These are phyloP conservation scores for Chytriomyces hyalinus DNA, from an alignment of 192 early-diverging fungal genomes.

Conservation along the genomic window DNA sequence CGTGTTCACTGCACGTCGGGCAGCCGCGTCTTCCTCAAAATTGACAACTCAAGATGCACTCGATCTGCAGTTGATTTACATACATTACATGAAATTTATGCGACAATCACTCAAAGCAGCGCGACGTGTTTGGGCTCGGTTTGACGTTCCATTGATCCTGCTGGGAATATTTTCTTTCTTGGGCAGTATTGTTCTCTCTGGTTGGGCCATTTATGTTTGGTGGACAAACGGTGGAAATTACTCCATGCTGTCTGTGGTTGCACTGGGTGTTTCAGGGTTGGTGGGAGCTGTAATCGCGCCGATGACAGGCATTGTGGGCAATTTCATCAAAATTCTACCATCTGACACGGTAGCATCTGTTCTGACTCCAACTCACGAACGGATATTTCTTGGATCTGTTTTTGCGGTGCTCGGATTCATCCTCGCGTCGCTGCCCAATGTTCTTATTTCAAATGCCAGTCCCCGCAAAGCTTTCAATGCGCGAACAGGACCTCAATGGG, in stretches of 20 bases:
- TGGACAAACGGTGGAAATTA: slow-evolving; percentile 18
- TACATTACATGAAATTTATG: slow-evolving; percentile 60
- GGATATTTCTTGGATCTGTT: slow-evolving; percentile 34
- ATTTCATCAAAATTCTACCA: slow-evolving; percentile 6
- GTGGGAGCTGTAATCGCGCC: slow-evolving; percentile 20
- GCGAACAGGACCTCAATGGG: background rate
- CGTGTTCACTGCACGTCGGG: background rate
- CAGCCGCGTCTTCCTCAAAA: background rate
- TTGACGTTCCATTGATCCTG: slow-evolving; percentile 79
- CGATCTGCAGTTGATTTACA: slow-evolving; percentile 30
- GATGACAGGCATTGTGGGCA: slow-evolving; percentile 3
- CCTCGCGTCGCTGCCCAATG: background rate
- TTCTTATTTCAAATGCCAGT: background rate
- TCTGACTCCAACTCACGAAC: slow-evolving; percentile 40
- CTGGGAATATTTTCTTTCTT: slow-evolving; percentile 67
- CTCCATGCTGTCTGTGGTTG: slow-evolving; percentile 7
- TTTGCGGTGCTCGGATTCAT: slow-evolving; percentile 26
- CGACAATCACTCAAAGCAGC: slow-evolving; percentile 69
- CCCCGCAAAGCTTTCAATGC: no score
- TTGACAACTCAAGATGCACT: background rate
- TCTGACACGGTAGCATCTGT: slow-evolving; percentile 34
- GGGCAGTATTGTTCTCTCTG: slow-evolving; percentile 20
- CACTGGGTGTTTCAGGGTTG: background rate
- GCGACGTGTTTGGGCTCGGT: slow-evolving; percentile 90
- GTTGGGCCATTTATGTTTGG: slow-evolving; percentile 2